Evolutionary conservation across 768 basidiomycete species (phyloP), one percentile per base, ranked within the genome.

Genomic region (Mycena crocata): DNA sequence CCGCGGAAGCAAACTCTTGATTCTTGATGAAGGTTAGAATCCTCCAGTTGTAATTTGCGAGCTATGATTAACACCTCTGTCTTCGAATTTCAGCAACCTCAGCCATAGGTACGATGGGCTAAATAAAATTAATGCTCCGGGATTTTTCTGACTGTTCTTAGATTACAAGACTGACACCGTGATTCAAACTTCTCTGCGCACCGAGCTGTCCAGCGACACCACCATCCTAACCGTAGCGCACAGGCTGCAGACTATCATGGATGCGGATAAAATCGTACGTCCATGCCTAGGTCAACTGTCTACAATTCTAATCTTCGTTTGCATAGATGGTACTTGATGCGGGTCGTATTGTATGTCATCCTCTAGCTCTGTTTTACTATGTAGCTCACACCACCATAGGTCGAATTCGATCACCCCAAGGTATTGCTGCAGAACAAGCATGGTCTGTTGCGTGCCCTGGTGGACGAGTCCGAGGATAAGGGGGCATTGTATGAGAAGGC

Each of bases 141-240:
- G 9, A 3, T 19, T 17, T 57, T 45, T 23, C 44, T 32, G 13
- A 32, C 17, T 7, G 15, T 23, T 48, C 19, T 1, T 62, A 69
- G 84, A 85, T 67, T 80, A 81, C 66, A 76, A 78, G 51, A 84
- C 82, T 1, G 84, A 86, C 70, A 57, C 75, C 1, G 70, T 80
- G n/a, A 84, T 86, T 67, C 84, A 86, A 67, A 68, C 74, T 35
- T 77, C 80, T 3, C 80, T 85, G 60, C 68, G 82, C 24, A 71
- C 71, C 26, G 77, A 76, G 9, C 69, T 71, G 21, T 26, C 49
- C 4, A 72, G 71, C 49, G 77, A 74, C 49, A 75, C 69, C 7
- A 83, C 83, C 2, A 74, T 84, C 19, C 69, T 86, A 12, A 64
- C 57, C 12, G 67, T 68, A 10, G 62, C 67, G 0, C 61, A 62